Percentiles rank a stretch among this genome's conserved stretches.
These are phyloP conservation scores for Cordyceps tenuipes DNA, from an alignment of 2,329 filamentous ascomycete genomes.

Conservation along the genomic window DNA sequence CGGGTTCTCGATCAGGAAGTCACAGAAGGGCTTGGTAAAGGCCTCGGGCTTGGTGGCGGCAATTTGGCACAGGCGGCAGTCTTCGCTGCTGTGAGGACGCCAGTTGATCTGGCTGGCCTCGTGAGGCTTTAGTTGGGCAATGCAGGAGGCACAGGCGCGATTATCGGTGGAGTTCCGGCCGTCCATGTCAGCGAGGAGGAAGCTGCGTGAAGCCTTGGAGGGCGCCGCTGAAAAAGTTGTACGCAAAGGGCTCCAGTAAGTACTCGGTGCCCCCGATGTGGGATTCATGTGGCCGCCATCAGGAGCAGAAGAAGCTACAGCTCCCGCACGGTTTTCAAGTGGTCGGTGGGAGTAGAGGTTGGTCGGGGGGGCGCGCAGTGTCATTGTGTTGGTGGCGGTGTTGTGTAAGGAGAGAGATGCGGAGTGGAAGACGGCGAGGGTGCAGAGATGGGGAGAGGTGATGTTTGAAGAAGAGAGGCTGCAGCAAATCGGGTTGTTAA, in stretches of 20 bases:
- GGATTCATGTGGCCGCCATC: no score
- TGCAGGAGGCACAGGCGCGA: constrained; percentile 31
- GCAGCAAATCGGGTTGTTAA: no score
- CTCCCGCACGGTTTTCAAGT: no score
- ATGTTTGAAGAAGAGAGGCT: no score
- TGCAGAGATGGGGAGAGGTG: neutral
- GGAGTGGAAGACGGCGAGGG: neutral
- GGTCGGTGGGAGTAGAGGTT: constrained; percentile 31
- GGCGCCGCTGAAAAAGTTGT: no score
- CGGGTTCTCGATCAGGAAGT: constrained; percentile 83
- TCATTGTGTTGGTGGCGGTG: constrained; percentile 26
- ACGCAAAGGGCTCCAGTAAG: no score
- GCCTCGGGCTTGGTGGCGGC: constrained; percentile 44
- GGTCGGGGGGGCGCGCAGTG: constrained; percentile 33
- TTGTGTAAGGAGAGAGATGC: neutral
- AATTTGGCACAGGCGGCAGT: constrained; percentile 30
- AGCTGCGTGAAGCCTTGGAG: constrained; percentile 28
- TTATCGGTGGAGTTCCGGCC: constrained; percentile 25
- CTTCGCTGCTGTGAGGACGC: constrained; percentile 18
- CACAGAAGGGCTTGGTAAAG: constrained; percentile 76
- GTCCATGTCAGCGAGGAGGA: constrained; percentile 37
- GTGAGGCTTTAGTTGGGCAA: constrained; percentile 24
- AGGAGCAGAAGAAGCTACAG: neutral
- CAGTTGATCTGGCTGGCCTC: constrained; percentile 26
- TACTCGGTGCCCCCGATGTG: no score